Evolutionary conservation across 2,329 filamentous ascomycete species (phyloP).

Genomic region (Pseudogymnoascus sp.): DNA sequence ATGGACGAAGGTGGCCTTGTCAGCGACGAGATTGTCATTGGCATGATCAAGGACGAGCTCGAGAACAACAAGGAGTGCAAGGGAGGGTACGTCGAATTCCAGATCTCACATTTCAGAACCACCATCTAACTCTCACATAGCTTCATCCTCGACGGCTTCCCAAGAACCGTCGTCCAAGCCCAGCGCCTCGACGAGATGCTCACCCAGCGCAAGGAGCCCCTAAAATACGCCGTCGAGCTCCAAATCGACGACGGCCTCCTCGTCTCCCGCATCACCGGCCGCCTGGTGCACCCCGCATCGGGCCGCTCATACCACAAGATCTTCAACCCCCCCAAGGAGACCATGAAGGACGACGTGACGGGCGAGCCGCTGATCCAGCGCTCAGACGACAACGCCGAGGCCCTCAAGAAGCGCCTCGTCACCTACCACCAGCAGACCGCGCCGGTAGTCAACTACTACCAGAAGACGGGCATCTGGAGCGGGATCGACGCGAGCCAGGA

Average conservation of each 20-base stretch:
- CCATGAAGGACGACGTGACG: conserved; percentile 94
- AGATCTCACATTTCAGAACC: neutral
- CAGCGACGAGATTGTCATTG: conserved; percentile 97
- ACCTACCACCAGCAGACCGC: conserved; percentile 93
- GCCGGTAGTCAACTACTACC: conserved; percentile 93
- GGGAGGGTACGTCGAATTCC: conserved; percentile 63
- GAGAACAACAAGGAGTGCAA: conserved; percentile 91
- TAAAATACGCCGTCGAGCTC: conserved; percentile 93
- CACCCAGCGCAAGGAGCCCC: conserved; percentile 62
- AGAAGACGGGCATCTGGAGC: conserved; percentile 95
- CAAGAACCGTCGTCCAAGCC: conserved; percentile 89
- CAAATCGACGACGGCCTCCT: conserved; percentile 93
- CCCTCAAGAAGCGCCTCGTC: conserved; percentile 84
- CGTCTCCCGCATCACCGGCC: conserved; percentile 92
- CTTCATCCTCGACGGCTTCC: conserved; percentile 98
- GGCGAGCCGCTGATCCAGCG: conserved; percentile 95
- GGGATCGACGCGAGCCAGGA: conserved; percentile 93
- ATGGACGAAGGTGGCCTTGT: conserved; percentile 98
- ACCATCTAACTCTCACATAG: conserved; percentile 38
- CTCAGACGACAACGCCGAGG: conserved; percentile 92
- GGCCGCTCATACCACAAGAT: conserved; percentile 96
- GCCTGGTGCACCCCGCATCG: conserved; percentile 89
- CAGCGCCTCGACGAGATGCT: conserved; percentile 95
- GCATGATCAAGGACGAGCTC: conserved; percentile 98
- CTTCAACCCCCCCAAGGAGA: conserved; percentile 93